Evolutionary conservation across 2,329 filamentous ascomycete genomes (phyloP).

Genomic region (Pyrenochaeta sp.): DNA sequence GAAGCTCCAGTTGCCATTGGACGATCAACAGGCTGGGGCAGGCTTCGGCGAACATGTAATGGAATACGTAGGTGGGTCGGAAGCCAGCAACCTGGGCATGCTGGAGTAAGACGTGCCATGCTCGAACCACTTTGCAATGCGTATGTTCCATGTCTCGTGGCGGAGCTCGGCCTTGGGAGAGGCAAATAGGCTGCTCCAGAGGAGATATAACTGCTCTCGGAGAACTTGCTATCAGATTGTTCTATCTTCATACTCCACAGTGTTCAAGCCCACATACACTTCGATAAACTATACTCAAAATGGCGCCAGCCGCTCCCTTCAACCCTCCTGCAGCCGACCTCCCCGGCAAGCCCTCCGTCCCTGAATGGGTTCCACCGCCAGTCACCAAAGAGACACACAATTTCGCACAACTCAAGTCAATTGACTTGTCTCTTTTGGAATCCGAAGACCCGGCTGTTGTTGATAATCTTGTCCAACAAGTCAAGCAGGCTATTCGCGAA

Average conservation of each 20-base stretch:
- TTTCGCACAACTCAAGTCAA: constrained; percentile 47
- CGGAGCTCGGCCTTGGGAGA: constrained; percentile 1
- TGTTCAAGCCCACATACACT: not conserved
- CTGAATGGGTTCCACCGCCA: constrained; percentile 49
- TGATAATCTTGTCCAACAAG: constrained; percentile 52
- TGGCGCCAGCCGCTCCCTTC: constrained; percentile 26
- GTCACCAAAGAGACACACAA: constrained; percentile 54
- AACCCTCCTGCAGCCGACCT: constrained; percentile 28
- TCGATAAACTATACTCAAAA: constrained; percentile 1
- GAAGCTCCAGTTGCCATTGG: too few species aligned
- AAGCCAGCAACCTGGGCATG: not conserved
- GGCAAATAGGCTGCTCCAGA: too few species aligned
- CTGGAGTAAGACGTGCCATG: not conserved
- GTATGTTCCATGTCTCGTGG: not conserved
- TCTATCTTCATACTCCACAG: not conserved
- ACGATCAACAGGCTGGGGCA: too few species aligned
- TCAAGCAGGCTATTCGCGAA: constrained; percentile 42
- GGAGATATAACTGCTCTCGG: not conserved
- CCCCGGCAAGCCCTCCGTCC: constrained; percentile 29
- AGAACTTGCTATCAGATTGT: not conserved
- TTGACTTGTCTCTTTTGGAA: constrained; percentile 42
- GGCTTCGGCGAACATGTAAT: not conserved
- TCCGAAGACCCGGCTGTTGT: constrained; percentile 48
- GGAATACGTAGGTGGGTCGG: not conserved
- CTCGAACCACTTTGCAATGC: not conserved